Evolutionary conservation across 768 basidiomycete genomes (phyloP).

Genomic region (Russula brevipes): DNA sequence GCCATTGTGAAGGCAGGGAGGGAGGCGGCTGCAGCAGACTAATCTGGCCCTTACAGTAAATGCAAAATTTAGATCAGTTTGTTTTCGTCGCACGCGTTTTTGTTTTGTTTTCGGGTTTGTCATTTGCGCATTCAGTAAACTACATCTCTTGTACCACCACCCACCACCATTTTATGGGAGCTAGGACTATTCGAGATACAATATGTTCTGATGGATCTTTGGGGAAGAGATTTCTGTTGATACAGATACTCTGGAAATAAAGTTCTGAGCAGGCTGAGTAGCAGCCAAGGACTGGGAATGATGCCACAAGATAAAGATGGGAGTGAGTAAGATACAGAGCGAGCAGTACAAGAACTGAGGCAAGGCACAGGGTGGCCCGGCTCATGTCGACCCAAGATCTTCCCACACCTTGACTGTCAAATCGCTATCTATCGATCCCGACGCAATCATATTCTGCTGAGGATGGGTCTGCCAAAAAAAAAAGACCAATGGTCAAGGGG

Average conservation of each 20-base stretch:
- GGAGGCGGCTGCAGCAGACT: not conserved
- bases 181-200: slow-evolving; percentile 19
- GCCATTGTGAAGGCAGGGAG: slow-evolving; percentile 1
- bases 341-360: not conserved
- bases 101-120: not conserved
- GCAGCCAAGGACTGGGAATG: not conserved
- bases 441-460: slow-evolving; percentile 78
- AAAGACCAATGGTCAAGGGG: not conserved
- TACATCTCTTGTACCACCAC: slow-evolving; percentile 21
- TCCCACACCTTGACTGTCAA: slow-evolving; percentile 79
- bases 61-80: slow-evolving; percentile 17
- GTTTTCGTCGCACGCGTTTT: slow-evolving; percentile 6
- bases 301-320: not conserved
- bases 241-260: not conserved
- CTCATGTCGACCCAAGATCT: slow-evolving; percentile 36
- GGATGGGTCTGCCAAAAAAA: slow-evolving; percentile 64
- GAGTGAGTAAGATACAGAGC: not conserved
- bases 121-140: slow-evolving; percentile 4
- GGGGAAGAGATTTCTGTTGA: not conserved
- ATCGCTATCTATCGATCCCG: slow-evolving; percentile 82
- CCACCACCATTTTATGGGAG: slow-evolving; percentile 3
- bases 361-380: not conserved
- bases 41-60: not conserved
- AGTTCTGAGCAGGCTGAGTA: not conserved
- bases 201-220: not conserved